Evolutionary conservation across 106 monocot species (phyloP).

Genomic region (Xerophyta viscosa): DNA sequence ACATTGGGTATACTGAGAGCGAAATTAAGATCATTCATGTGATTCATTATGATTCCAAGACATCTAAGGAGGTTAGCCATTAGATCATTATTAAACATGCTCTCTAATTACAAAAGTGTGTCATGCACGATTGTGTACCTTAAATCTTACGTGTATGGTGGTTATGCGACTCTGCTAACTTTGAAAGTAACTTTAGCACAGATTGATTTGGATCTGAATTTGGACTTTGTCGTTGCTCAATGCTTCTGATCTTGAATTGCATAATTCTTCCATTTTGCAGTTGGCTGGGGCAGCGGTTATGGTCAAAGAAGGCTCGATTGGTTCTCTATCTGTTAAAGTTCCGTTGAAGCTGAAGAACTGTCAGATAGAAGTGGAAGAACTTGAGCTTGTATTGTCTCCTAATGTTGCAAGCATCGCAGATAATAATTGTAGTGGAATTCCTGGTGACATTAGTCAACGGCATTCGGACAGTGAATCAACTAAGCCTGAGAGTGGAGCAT

Average conservation of each 20-base stretch:
- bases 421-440: not conserved
- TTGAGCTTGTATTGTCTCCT: conserved; percentile 79
- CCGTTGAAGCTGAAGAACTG: conserved; percentile 71
- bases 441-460: conserved; percentile 18
- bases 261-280: conserved; percentile 34
- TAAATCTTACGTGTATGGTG: too few relatives aligned
- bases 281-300: conserved; percentile 47
- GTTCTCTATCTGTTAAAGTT: conserved; percentile 69
- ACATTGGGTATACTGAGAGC: too few relatives aligned
- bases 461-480: conserved; percentile 9
- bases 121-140: too few relatives aligned
- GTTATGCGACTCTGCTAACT: too few relatives aligned
- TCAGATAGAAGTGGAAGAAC: conserved; percentile 85
- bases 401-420: conserved; percentile 15
- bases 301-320: conserved; percentile 90
- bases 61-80: too few relatives aligned
- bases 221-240: not conserved
- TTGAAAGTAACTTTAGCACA: too few relatives aligned
- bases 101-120: too few relatives aligned
- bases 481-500: conserved; percentile 17
- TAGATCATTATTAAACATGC: too few relatives aligned
- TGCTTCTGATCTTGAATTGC: not conserved
- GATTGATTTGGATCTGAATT: not conserved
- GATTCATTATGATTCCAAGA: too few relatives aligned
- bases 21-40: too few relatives aligned